Conservation (phyloP, 202 grass and related monocot genomes). For the Miscanthus sacchariflorus region DNA sequence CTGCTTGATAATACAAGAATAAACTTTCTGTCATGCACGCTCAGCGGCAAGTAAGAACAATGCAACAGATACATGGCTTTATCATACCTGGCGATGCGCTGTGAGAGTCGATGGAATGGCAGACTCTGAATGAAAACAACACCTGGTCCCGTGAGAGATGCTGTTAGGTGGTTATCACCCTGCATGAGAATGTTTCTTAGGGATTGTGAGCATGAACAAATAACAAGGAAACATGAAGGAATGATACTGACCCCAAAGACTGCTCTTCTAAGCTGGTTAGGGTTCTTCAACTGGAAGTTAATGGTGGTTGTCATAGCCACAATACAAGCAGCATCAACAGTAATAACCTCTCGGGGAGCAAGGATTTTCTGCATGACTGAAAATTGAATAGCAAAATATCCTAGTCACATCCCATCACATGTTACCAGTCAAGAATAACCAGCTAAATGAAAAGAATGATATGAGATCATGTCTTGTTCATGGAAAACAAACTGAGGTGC, state of each 20-base stretch:
- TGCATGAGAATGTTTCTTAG: slow-evolving; percentile 47
- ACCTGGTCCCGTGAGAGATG: slow-evolving; percentile 85
- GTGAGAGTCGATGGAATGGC: slow-evolving; percentile 81
- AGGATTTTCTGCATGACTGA: slow-evolving; percentile 98
- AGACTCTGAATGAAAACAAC: slow-evolving; percentile 97
- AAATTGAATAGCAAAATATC: slow-evolving; percentile 39
- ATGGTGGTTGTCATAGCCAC: slow-evolving; percentile 82
- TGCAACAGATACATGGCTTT: background rate
- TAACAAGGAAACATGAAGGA: slow-evolving; percentile 8
- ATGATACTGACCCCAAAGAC: slow-evolving; percentile 73
- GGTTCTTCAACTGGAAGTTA: slow-evolving; percentile 81
- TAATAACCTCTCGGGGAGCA: slow-evolving; percentile 67
- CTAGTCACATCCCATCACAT: slow-evolving; percentile 37
- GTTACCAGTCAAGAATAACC: slow-evolving; percentile 31
- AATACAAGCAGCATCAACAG: slow-evolving; percentile 83
- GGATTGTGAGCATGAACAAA: slow-evolving; percentile 14
- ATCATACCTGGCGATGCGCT: slow-evolving; percentile 91
- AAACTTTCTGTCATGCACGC: slow-evolving; percentile 10
- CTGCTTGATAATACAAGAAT: slow-evolving; percentile 48
- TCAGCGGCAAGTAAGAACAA: background rate
- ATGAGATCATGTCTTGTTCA: too few species aligned
- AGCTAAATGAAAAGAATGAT: background rate
- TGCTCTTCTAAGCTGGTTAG: slow-evolving; percentile 77
- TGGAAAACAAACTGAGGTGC: too few species aligned
- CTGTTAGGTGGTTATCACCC: slow-evolving; percentile 81